A percentile compares a stretch with the other conserved stretches of the same genome.
phyloP scores from a whole-genome alignment of 2,329 filamentous ascomycete species.

The Hymenoscyphus fructigenus region DNA sequence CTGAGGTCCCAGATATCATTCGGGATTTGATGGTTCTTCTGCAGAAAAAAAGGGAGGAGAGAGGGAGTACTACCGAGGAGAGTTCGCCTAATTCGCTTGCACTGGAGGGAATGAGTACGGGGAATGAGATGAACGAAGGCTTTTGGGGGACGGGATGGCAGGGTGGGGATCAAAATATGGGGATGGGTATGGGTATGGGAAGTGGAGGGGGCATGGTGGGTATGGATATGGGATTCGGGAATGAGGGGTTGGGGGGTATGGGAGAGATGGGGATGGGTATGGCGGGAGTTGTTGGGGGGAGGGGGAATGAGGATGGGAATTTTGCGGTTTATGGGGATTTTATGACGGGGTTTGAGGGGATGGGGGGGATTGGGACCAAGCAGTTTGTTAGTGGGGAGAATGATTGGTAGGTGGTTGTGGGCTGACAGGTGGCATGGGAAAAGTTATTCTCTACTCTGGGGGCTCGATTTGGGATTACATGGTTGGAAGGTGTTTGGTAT shows the following conservation, averaged over 20 bases:
- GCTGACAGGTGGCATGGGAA: neutral
- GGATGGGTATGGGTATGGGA: neutral
- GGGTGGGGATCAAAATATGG: neutral
- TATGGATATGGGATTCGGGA: neutral
- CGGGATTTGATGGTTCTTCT: neutral
- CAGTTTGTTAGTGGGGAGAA: conserved; percentile 1
- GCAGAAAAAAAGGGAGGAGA: neutral
- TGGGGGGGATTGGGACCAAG: neutral
- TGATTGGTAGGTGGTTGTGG: neutral
- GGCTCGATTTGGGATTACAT: neutral
- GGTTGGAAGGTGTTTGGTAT: neutral
- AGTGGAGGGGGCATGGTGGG: neutral
- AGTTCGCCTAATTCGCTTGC: neutral
- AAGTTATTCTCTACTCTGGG: neutral
- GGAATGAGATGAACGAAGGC: neutral
- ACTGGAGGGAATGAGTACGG: neutral
- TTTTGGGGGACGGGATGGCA: neutral
- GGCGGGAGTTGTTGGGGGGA: neutral
- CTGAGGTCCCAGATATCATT: neutral
- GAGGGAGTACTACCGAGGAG: neutral
- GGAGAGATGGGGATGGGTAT: neutral
- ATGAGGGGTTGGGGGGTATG: neutral
- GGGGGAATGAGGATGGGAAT: neutral
- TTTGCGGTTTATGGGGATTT: neutral
- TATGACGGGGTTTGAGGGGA: neutral